These are phyloP conservation scores for Claviceps sp. DNA, from an alignment of 2,329 filamentous ascomycete species.

Conservation along the genomic window DNA sequence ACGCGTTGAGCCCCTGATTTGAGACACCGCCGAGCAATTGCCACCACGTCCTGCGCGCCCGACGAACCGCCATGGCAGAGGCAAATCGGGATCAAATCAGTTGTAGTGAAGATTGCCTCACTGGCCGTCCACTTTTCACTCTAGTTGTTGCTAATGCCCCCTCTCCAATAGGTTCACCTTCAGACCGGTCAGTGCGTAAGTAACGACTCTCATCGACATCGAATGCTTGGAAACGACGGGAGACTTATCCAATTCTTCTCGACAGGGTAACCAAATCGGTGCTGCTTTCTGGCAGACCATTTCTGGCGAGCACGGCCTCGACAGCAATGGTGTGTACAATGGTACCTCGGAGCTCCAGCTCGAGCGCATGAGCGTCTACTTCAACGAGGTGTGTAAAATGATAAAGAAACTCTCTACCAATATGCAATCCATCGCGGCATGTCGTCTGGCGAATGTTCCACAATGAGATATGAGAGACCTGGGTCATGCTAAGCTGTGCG, in stretches of 20 bases:
- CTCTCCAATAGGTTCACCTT: slow-evolving; percentile 79
- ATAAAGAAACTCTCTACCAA: slow-evolving; percentile 7
- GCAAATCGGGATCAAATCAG: not conserved
- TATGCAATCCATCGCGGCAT: not conserved
- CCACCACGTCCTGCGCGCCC: slow-evolving; percentile 1
- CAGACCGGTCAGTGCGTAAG: slow-evolving; percentile 98
- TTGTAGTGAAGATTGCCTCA: slow-evolving; percentile 31
- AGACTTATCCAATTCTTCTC: slow-evolving; percentile 20
- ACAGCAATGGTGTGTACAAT: slow-evolving; percentile 96
- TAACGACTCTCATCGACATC: slow-evolving; percentile 64
- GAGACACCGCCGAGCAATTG: slow-evolving; percentile 19
- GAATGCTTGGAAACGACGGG: slow-evolving; percentile 3
- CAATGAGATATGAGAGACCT: not conserved
- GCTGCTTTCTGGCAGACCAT: slow-evolving; percentile 96
- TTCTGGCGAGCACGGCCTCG: slow-evolving; percentile 86
- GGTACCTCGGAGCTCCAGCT: slow-evolving; percentile 91
- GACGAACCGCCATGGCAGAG: not conserved
- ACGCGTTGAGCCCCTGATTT: slow-evolving; percentile 30
- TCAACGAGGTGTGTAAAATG: slow-evolving; percentile 52
- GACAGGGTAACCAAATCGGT: slow-evolving; percentile 98
- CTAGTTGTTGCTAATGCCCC: slow-evolving; percentile 21
- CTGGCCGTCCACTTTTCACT: slow-evolving; percentile 17
- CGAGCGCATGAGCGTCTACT: slow-evolving; percentile 99
- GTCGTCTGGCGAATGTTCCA: not conserved
- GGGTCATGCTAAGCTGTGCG: not conserved